Evolutionary conservation across 2,329 filamentous ascomycete species (phyloP).

Genomic region (Hypoxylon sp.): DNA sequence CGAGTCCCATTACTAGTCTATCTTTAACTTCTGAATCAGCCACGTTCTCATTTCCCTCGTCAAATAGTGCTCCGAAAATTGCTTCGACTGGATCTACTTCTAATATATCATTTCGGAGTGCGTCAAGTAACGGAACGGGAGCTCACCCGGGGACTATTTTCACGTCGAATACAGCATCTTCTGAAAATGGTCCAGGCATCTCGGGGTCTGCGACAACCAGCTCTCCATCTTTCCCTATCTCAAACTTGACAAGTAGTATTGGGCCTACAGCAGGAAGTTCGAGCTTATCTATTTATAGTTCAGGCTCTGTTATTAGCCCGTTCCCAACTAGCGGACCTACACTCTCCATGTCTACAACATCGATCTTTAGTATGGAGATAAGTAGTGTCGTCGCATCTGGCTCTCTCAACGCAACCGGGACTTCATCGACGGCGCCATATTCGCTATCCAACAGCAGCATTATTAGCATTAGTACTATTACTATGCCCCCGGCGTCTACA

Average conservation of each 20-base stretch:
- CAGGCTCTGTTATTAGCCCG: conserved; percentile 18
- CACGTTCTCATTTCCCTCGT: conserved; percentile 21
- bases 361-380: conserved; percentile 33
- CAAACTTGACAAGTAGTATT: conserved; percentile 30
- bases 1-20: conserved; percentile 11
- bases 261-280: conserved; percentile 22
- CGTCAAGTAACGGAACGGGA: conserved; percentile 10
- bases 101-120: conserved; percentile 14
- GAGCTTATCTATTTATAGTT: conserved; percentile 9
- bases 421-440: conserved; percentile 21
- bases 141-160: conserved; percentile 2
- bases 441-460: conserved; percentile 36
- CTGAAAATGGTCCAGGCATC: neutral
- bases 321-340: conserved; percentile 27
- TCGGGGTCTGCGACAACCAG: conserved; percentile 16
- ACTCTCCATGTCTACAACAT: conserved; percentile 15
- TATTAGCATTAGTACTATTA: conserved; percentile 16
- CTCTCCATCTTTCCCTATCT: conserved; percentile 29
- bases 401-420: conserved; percentile 42
- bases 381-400: conserved; percentile 50
- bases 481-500: conserved; percentile 5
- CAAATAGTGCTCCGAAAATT: conserved; percentile 25
- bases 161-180: conserved; percentile 6
- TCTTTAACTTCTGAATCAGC: conserved; percentile 16
- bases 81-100: conserved; percentile 14